Conservation (phyloP, 176 grass and related monocot species). For the Cenchrus purpureus region DNA sequence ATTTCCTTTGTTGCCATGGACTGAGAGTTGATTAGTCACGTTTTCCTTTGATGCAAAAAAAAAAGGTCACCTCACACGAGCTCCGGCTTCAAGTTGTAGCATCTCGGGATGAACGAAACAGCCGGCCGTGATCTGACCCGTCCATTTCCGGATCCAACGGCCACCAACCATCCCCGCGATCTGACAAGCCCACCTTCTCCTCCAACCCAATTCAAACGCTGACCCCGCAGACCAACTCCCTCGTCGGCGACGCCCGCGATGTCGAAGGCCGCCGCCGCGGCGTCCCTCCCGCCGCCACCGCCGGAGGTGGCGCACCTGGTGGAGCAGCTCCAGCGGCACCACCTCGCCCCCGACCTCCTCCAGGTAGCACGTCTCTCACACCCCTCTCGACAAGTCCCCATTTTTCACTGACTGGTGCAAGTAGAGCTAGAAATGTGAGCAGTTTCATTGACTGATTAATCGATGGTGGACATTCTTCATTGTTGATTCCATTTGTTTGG, state of each 20-base stretch:
- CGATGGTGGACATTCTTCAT: not conserved
- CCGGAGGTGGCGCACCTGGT: slow-evolving; percentile 79
- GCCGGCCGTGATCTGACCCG: not conserved
- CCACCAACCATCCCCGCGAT: not conserved
- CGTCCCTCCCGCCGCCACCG: slow-evolving; percentile 66
- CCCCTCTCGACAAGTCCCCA: not conserved
- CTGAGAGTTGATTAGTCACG: no score
- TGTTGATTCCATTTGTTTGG: not conserved
- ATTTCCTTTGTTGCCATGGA: no score
- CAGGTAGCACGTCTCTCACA: not conserved
- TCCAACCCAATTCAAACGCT: slow-evolving; percentile 1
- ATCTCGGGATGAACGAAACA: not conserved
- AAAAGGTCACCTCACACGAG: no score
- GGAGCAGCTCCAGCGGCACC: slow-evolving; percentile 77
- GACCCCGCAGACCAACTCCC: not conserved
- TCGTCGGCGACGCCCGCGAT: slow-evolving; percentile 44
- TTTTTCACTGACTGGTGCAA: not conserved
- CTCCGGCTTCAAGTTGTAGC: not conserved
- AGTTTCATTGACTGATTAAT: not conserved
- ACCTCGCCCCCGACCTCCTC: slow-evolving; percentile 70
- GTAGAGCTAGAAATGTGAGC: not conserved
- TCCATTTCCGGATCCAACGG: slow-evolving; percentile 31
- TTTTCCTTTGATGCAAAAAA: no score
- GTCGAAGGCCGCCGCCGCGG: slow-evolving; percentile 57
- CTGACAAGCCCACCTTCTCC: not conserved